Evolutionary conservation across 306 rosid genomes (phyloP).

Genomic region (Cucurbita maxima): DNA sequence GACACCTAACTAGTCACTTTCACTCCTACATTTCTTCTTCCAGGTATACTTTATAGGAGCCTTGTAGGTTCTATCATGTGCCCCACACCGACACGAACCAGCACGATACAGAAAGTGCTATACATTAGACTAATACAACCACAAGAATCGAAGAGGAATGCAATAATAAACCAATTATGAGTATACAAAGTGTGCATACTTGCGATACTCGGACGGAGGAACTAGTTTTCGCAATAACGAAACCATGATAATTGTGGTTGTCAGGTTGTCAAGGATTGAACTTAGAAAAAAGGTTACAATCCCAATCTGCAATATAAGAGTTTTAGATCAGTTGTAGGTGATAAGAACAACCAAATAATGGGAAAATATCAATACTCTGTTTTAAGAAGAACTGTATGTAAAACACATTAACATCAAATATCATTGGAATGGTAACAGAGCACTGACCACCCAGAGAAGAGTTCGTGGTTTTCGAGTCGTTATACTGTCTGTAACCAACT

Average conservation of each 20-base stretch:
- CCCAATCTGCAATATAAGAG: conserved; percentile 53
- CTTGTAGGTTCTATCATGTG: neutral
- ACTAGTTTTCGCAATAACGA: conserved; percentile 76
- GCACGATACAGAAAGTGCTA: neutral
- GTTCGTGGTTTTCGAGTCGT: conserved; percentile 79
- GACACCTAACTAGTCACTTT: neutral
- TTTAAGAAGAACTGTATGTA: neutral
- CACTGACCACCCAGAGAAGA: conserved; percentile 95
- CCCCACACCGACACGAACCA: neutral
- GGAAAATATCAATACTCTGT: neutral
- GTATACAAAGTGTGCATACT: conserved; percentile 20
- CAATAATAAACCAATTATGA: neutral
- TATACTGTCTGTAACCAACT: conserved; percentile 82
- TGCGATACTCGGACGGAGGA: conserved; percentile 86
- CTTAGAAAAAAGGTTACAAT: conserved; percentile 79
- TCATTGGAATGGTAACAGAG: neutral
- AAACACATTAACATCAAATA: neutral
- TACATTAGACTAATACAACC: neutral
- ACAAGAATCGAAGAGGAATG: neutral
- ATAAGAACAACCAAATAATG: neutral
- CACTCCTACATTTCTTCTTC: neutral
- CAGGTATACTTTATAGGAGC: neutral
- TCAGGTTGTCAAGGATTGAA: conserved; percentile 79
- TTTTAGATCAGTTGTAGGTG: neutral
- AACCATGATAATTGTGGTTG: conserved; percentile 92